Evolutionary conservation across 2,329 filamentous ascomycete species (phyloP), one percentile per base, ranked within the genome.

Genomic region (Ophidiomyces ophidiicola): DNA sequence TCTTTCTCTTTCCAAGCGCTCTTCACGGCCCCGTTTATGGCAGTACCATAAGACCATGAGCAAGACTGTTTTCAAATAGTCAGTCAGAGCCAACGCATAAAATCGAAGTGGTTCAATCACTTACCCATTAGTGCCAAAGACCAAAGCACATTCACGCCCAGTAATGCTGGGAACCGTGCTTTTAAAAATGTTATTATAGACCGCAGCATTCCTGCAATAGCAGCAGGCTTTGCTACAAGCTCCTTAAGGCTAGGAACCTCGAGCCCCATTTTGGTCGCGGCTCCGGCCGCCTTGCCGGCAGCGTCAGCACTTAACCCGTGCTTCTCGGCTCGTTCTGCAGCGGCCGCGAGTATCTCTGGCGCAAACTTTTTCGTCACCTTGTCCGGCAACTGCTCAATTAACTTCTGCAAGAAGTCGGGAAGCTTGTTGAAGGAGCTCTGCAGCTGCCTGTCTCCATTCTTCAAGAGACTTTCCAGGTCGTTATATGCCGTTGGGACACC

Each of bases 31-130:
- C 39, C 90, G 82, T 67, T 96, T 96, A 63, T 96, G 81, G 64
- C 87, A 96, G 64, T 96, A 98, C 87, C 88, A 98, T 52, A 96
- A 78, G 31, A 93, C 84, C 56, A 94, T 90, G 41, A 98, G 72
- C 11, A 96, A 71, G 39, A 96, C 83, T 41, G 31, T 28, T 19
- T 17, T 6, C n/a, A n/a, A 35, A n/a, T n/a, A n/a, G n/a, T n/a
- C n/a, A n/a, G n/a, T n/a, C n/a, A n/a, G 14, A 29, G 19, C 23
- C 17, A 25, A 33, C 17, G 30, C 31, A 39, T 19, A n/a, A 25
- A 24, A 21, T 18, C n/a, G 31, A 24, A 6, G 2, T 6, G 11
- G 19, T 32, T n/a, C n/a, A 28, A 56, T 3, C 17, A 70, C 80
- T 70, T 71, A 88, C 85, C 69, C 53, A 92, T 93, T 1, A 96